Evolutionary conservation across 1,284 basidiomycete genomes (phyloP), one percentile per base, ranked within the genome.

Genomic region (Wallemia ichthyophaga): DNA sequence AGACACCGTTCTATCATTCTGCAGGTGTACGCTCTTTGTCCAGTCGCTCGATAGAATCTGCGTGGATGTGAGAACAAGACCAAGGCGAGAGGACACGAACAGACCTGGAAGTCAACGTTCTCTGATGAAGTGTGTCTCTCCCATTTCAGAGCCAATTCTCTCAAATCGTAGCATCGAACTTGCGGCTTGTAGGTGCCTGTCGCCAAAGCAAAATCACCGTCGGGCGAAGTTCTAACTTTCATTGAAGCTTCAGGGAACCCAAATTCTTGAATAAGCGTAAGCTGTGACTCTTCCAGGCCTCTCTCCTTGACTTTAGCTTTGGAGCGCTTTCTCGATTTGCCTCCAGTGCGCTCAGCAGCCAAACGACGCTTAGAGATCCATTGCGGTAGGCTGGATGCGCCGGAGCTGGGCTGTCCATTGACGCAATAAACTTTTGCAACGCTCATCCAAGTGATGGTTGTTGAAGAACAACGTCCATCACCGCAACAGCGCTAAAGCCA

Each of bases 151-250:
- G 86, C 81, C 28, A 99, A 76, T 68, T 95, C 84, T 68, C 87
- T 83, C 57, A 96, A 73, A 69, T 98, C 94, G 81, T 86, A 99
- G 1, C 92, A 85, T 62, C 86, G 78, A 69, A 98, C 89, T 69
- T 94, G 87, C 1, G 94, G 94, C 71, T 99, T 99, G 73, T 99
- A 99, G 1, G 85, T 88, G 23, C 94, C 94, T 9, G 92, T 98
- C 0, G 87, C 92, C 61, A 98, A 77, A 15, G 82, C 82, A 76
- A 91, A 83, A 64, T 83, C 81, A 1, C 94, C 92, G 69, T 98
- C 92, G 33, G 81, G 74, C 1, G 91, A 96, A 3, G 84, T 84
- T 69, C 81, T 85, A 66, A 99, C 77, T 66, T 80, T 81, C 70
- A 88, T 92, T 67, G 85, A 88, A 13, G 91, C 89, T 68, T 95